Evolutionary conservation across 345 rosid species (phyloP).

Genomic region (Tarenaya hassleriana): DNA sequence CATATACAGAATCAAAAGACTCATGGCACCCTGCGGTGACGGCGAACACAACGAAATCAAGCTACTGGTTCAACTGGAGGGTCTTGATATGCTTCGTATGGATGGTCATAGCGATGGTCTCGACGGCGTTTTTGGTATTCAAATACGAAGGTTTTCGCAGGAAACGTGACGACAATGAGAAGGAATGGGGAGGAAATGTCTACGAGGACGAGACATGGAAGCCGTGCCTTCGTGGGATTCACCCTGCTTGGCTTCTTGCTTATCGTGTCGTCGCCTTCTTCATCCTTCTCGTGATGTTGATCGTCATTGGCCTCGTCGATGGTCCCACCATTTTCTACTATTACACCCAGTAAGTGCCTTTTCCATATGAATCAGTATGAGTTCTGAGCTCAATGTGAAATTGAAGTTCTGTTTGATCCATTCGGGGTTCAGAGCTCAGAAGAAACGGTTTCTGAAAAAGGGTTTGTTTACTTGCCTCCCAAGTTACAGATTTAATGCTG

Average conservation of each 20-base stretch:
- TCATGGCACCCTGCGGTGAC: too few species aligned
- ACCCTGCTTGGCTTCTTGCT: conserved; percentile 90
- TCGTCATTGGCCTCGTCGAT: conserved; percentile 41
- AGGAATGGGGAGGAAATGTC: conserved; percentile 37
- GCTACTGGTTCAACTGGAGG: conserved; percentile 95
- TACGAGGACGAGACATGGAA: conserved; percentile 79
- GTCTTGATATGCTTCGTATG: conserved; percentile 61
- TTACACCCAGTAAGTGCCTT: conserved; percentile 92
- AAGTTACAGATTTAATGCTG: too few species aligned
- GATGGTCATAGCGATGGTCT: conserved; percentile 33
- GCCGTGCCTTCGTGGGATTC: conserved; percentile 73
- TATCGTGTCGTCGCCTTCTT: conserved; percentile 62
- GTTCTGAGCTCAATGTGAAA: too few species aligned
- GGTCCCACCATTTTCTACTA: conserved; percentile 82
- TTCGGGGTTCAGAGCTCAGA: too few species aligned
- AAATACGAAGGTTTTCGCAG: conserved; percentile 46
- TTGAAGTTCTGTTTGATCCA: too few species aligned
- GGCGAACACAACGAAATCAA: conserved; percentile 49
- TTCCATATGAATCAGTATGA: too few species aligned
- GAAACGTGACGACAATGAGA: conserved; percentile 29
- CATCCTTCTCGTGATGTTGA: conserved; percentile 50
- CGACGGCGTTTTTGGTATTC: conserved; percentile 51
- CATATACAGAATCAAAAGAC: too few species aligned
- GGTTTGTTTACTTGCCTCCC: too few species aligned
- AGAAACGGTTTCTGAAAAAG: too few species aligned